Evolutionary conservation across 1,284 basidiomycete genomes (phyloP).

Genomic region (Cutaneotrichosporon cavernicola): DNA sequence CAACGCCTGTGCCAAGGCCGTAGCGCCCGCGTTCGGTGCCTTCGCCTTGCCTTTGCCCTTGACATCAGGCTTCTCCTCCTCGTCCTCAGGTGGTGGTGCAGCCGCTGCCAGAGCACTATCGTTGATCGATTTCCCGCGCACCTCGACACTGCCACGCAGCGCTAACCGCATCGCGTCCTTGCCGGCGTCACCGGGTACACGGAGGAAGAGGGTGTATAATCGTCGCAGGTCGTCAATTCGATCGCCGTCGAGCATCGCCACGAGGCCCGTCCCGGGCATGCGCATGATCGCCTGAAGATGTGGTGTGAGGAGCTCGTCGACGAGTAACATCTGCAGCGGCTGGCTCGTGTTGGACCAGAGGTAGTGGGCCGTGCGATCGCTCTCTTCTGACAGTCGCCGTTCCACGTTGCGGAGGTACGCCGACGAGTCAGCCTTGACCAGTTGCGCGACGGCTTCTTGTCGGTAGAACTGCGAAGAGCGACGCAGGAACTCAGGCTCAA

Average conservation of each 20-base stretch:
- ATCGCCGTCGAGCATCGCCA: constrained; percentile 81
- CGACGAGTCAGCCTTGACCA: constrained; percentile 74
- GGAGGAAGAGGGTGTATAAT: constrained; percentile 73
- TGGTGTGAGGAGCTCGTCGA: constrained; percentile 72
- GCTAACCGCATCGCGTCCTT: constrained; percentile 65
- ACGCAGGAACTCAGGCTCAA: constrained; percentile 78
- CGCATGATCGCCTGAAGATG: constrained; percentile 74
- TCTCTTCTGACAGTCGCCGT: constrained; percentile 76
- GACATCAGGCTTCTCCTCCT: constrained; percentile 31
- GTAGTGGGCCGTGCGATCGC: constrained; percentile 84
- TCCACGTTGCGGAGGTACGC: constrained; percentile 81
- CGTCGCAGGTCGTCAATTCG: constrained; percentile 74
- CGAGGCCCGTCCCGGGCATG: constrained; percentile 82
- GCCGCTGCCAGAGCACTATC: constrained; percentile 48
- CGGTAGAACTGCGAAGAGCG: constrained; percentile 80
- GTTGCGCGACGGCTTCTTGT: constrained; percentile 68
- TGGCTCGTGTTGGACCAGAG: constrained; percentile 71
- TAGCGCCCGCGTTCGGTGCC: constrained; percentile 33
- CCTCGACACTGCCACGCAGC: constrained; percentile 72
- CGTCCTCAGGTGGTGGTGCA: constrained; percentile 39
- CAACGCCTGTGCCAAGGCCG: constrained; percentile 61
- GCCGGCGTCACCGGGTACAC: constrained; percentile 65
- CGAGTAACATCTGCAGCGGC: constrained; percentile 72
- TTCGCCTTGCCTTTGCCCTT: constrained; percentile 66
- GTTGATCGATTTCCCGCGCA: constrained; percentile 80